These are phyloP conservation scores for Rhizopus microsporus DNA, from an alignment of 371 early-diverging fungal genomes.

Conservation along the genomic window DNA sequence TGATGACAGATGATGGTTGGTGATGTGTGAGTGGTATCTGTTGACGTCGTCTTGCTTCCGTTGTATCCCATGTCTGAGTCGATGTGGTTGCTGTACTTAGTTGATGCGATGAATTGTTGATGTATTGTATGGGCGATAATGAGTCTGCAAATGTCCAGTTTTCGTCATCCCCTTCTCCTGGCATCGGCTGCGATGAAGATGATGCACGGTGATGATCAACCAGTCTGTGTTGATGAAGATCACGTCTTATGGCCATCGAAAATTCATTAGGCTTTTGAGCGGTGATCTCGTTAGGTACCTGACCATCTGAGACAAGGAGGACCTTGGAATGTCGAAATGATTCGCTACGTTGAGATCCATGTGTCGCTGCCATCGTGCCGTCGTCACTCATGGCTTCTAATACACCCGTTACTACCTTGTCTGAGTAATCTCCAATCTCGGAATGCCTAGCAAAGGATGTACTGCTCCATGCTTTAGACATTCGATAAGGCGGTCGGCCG, in stretches of 20 bases:
- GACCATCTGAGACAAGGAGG: slow-evolving; percentile 22
- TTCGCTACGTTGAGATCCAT: slow-evolving; percentile 17
- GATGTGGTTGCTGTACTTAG: slow-evolving; percentile 32
- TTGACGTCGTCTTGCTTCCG: slow-evolving; percentile 9
- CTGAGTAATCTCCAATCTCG: slow-evolving; percentile 41
- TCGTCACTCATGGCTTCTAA: slow-evolving; percentile 21
- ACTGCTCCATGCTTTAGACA: slow-evolving; percentile 17
- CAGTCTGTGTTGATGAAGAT: slow-evolving; percentile 15
- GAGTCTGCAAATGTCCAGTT: slow-evolving; percentile 36
- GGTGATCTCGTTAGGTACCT: slow-evolving; percentile 41
- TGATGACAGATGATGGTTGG: slow-evolving; percentile 41
- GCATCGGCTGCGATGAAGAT: slow-evolving; percentile 2
- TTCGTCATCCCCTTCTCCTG: slow-evolving; percentile 22
- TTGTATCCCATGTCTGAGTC: slow-evolving; percentile 32
- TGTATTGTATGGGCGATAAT: slow-evolving; percentile 43
- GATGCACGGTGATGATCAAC: slow-evolving; percentile 20
- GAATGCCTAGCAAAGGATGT: slow-evolving; percentile 17
- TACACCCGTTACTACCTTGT: slow-evolving; percentile 34
- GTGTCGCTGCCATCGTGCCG: slow-evolving; percentile 18
- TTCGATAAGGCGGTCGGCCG: slow-evolving; percentile 2
- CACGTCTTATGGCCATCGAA: slow-evolving; percentile 25
- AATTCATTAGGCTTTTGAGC: slow-evolving; percentile 50
- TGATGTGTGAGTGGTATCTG: slow-evolving; percentile 14
- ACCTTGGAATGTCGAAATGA: slow-evolving; percentile 33
- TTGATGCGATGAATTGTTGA: slow-evolving; percentile 31